Evolutionary conservation across 805 yeast species (phyloP).

Genomic region (Saturnispora besseyi): DNA sequence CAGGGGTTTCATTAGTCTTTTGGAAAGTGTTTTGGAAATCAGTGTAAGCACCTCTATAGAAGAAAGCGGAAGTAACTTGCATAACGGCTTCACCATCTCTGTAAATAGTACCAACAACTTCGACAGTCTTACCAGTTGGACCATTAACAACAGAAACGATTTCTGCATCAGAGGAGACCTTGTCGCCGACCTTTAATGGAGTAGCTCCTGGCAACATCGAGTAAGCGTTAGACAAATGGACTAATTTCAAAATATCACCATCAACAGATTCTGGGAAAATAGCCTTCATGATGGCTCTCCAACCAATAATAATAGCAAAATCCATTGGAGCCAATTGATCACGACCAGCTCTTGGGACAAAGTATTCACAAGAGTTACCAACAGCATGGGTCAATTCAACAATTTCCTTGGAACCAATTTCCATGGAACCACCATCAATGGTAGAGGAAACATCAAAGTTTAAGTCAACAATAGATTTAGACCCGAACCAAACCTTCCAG

Average conservation of each 20-base stretch:
- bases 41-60: slow-evolving; percentile 85
- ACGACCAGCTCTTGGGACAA: slow-evolving; percentile 80
- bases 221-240: slow-evolving; percentile 92
- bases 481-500: slow-evolving; percentile 95
- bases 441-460: slow-evolving; percentile 62
- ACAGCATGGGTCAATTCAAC: slow-evolving; percentile 94
- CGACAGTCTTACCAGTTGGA: slow-evolving; percentile 90
- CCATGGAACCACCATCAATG: slow-evolving; percentile 60
- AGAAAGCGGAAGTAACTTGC: slow-evolving; percentile 92
- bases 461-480: slow-evolving; percentile 48
- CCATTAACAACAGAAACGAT: slow-evolving; percentile 85
- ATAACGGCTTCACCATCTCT: slow-evolving; percentile 73
- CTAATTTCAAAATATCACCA: slow-evolving; percentile 90
- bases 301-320: slow-evolving; percentile 95
- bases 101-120: slow-evolving; percentile 81
- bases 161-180: slow-evolving; percentile 72
- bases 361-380: slow-evolving; percentile 95
- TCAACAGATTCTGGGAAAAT: slow-evolving; percentile 94
- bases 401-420: slow-evolving; percentile 67
- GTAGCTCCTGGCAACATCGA: slow-evolving; percentile 86
- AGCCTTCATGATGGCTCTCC: slow-evolving; percentile 98
- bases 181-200: slow-evolving; percentile 83
- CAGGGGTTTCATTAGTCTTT: slow-evolving; percentile 79
- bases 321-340: slow-evolving; percentile 95
- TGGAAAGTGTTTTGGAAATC: slow-evolving; percentile 92